A percentile compares a stretch with the other conserved stretches of the same genome.
Evolutionary conservation across 2,329 filamentous ascomycete species (phyloP).

Genomic region (Monosporascus sp.): DNA sequence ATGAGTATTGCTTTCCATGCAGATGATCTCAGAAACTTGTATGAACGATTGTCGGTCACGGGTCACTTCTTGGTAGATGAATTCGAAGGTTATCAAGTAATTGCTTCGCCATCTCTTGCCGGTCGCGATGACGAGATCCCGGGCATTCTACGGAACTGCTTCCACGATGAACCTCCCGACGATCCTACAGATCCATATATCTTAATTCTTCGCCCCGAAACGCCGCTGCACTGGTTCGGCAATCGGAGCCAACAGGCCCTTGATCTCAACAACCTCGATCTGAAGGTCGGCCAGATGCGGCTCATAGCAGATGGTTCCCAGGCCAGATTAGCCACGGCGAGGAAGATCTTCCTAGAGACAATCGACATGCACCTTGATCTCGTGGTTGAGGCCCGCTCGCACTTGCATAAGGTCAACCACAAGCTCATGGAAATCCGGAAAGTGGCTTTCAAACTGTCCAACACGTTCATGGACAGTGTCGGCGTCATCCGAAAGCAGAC

Average conservation of each 20-base stretch:
- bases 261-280: conserved; percentile 72
- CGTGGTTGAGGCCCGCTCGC: conserved; percentile 86
- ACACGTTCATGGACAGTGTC: conserved; percentile 98
- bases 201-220: conserved; percentile 77
- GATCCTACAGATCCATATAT: conserved; percentile 79
- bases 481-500: conserved; percentile 87
- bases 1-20: conserved; percentile 74
- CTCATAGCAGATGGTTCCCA: conserved; percentile 86
- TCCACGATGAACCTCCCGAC: conserved; percentile 54
- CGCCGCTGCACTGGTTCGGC: conserved; percentile 75
- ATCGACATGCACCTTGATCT: conserved; percentile 82
- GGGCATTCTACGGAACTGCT: conserved; percentile 70
- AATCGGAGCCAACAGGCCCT: conserved; percentile 66
- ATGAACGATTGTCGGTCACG: conserved; percentile 72
- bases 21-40: conserved; percentile 68
- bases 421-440: conserved; percentile 92
- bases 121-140: conserved; percentile 77
- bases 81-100: conserved; percentile 71
- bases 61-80: conserved; percentile 86
- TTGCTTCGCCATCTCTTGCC: conserved; percentile 76
- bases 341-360: conserved; percentile 69
- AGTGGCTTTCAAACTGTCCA: conserved; percentile 92
- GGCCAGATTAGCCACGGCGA: conserved; percentile 70
- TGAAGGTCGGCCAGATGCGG: conserved; percentile 80
- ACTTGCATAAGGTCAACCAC: conserved; percentile 84